Evolutionary conservation across 192 early-diverging fungal species (phyloP), one percentile per base, ranked within the genome.

Genomic region (Coemansia sp.): DNA sequence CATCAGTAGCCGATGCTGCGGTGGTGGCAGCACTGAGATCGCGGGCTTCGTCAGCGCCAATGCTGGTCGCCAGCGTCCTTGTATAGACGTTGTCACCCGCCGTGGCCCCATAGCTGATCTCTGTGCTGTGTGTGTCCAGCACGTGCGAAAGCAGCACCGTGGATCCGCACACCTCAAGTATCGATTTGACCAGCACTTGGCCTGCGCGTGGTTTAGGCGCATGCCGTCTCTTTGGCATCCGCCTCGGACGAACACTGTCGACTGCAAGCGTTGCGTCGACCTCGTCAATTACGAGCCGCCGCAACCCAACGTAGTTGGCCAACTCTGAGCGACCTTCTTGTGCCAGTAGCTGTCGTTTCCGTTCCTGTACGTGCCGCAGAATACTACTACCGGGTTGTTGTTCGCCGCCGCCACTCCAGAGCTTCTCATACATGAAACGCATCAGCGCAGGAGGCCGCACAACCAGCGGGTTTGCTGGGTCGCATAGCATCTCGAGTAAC

Each of bases 251-350:
- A 2, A 8, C 6, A 26, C 41, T 73, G 48, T 78, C 78, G 52
- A 85, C 48, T 23, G 51, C 15, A 16, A 85, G 55, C 45, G 81
- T 45, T 14, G 59, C 56, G 36, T 85, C 84, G 18, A 81, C 52
- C 64, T 85, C 84, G 30, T 85, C 84, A 16, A 85, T 39, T 0
- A 75, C 62, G 35, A 81, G 60, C 36, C 71, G 51, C 36, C 68
- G 60, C 58, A 82, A n/a, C 6, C 66, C 70, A 35, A 12, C 62
- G 57, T 15, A 76, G 24, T 41, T 6, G 9, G 7, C 39, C 12
- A 41, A 41, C 39, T 21, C 23, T 10, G 2, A 1, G 4, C 38
- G 30, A 3, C 3, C 30, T 30, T 30, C 30, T 30, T 30, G 30
- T 30, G 30, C 30, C 3, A 30, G 30, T 30, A 30, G 30, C 30